Evolutionary conservation across 306 rosid genomes (phyloP), one percentile per base, ranked within the genome.

Genomic region (Cucumis melo): DNA sequence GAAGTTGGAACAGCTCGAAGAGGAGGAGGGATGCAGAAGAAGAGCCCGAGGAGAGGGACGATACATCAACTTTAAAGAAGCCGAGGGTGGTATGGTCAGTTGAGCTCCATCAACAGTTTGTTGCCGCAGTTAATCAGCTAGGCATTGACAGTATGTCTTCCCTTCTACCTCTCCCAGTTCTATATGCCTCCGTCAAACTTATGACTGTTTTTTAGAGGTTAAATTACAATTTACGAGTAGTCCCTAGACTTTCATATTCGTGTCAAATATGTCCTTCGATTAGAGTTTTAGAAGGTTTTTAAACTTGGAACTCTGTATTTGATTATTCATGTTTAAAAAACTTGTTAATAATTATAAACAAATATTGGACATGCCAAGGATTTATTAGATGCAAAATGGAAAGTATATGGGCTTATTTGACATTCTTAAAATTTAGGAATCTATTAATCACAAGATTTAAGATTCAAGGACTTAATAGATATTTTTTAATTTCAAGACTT

Each of bases 81-180:
- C 97, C 96, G 0, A 85, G 99, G 6, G 99, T 95, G 38, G 99
- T 95, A 79, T 95, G 99, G 99, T 95, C 99, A 1, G 96, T 95
- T 59, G 99, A 92, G 77, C 99, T 95, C 61, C 99, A 95, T 87
- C 99, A 95, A 77, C 99, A 95, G 73, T 95, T 95, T 84, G 98
- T 95, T 14, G 97, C 86, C 7, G 99, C 99, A 75, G 99, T 95
- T 66, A 91, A 92, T 80, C 99, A 95, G 73, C 83, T 95, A 6
- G 97, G 99, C 82, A 90, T 95, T 77, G 98, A 95, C 82, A 95
- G 99, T 95, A 91, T 72, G 97, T 72, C 21, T 79, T 72, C 87
- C 80, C 56, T 6, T 70, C 74, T 2, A 38, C 20, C 19, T 32
- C 24, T 63, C 36, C 8, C 20, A 36, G 9, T 17, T 75, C 44